Evolutionary conservation across 2,329 filamentous ascomycete genomes (phyloP).

Genomic region (Tolypocladium tundrense): DNA sequence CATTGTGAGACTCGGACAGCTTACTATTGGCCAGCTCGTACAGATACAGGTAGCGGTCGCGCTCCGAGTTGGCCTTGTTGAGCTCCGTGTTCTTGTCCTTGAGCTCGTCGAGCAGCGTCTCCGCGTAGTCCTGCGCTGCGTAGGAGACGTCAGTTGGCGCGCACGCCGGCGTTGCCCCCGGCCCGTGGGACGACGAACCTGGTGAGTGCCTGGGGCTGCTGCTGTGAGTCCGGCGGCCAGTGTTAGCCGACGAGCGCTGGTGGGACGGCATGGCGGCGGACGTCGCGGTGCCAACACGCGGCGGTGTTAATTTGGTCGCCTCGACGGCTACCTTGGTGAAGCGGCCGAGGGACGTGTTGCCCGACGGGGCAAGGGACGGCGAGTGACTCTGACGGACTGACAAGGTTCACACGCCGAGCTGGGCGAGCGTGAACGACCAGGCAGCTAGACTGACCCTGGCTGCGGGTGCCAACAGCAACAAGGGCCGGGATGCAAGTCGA

Average conservation of each 20-base stretch:
- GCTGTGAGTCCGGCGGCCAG: slow-evolving; percentile 6
- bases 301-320: not conserved
- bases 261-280: slow-evolving; percentile 5
- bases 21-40: slow-evolving; percentile 18
- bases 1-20: slow-evolving; percentile 14
- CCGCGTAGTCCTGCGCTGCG: slow-evolving; percentile 4
- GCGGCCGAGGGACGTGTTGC: not conserved
- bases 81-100: slow-evolving; percentile 13
- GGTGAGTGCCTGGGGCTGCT: not conserved
- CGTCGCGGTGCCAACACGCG: not conserved
- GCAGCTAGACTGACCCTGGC: not conserved
- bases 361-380: not conserved
- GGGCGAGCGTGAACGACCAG: not conserved
- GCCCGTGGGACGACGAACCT: slow-evolving; percentile 2
- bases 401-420: not conserved
- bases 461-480: not conserved
- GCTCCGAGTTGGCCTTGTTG: slow-evolving; percentile 12
- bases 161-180: not conserved
- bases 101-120: slow-evolving; percentile 10
- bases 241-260: slow-evolving; percentile 9
- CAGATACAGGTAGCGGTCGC: slow-evolving; percentile 14
- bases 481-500: not conserved
- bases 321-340: not conserved
- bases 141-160: slow-evolving; percentile 1
- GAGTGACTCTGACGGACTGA: not conserved